Conservation (phyloP, 768 basidiomycete genomes). For the Boletus coccyginus region DNA sequence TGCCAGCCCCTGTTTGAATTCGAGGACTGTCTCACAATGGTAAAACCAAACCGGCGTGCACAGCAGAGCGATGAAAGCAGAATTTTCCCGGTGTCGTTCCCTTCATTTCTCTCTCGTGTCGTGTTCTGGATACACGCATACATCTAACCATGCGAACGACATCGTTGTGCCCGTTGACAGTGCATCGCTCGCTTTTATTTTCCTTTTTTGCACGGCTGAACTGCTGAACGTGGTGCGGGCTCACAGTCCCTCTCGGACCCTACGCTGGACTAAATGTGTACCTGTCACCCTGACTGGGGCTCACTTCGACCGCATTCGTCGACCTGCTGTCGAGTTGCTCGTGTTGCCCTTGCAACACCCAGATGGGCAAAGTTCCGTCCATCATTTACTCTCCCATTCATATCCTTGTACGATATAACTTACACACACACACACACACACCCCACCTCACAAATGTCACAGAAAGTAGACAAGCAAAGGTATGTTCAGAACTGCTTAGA, state of each 20-base stretch:
- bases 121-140: too few relatives aligned
- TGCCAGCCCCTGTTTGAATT: constrained; percentile 96
- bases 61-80: constrained; percentile 78
- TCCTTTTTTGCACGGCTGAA: too few relatives aligned
- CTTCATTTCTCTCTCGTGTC: constrained; percentile 5
- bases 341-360: constrained; percentile 89
- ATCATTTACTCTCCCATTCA: not conserved
- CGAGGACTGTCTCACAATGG: constrained; percentile 88
- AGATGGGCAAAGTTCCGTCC: constrained; percentile 55
- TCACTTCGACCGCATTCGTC: constrained; percentile 91
- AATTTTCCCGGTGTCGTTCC: constrained; percentile 92
- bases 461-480: too few relatives aligned
- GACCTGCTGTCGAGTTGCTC: constrained; percentile 88
- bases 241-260: constrained; percentile 72
- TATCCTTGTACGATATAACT: constrained; percentile 4
- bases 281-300: constrained; percentile 92
- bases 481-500: too few relatives aligned
- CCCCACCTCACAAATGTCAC: too few relatives aligned
- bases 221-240: too few relatives aligned
- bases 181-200: constrained; percentile 35
- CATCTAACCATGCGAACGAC: constrained; percentile 52
- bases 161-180: constrained; percentile 95
- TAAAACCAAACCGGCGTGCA: constrained; percentile 89
- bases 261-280: constrained; percentile 98
- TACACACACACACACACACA: too few relatives aligned